Percentiles rank a stretch among this genome's conserved stretches.
These are phyloP conservation scores for Teunomyces tritomae DNA, from an alignment of 805 yeast species.

Conservation along the genomic window DNA sequence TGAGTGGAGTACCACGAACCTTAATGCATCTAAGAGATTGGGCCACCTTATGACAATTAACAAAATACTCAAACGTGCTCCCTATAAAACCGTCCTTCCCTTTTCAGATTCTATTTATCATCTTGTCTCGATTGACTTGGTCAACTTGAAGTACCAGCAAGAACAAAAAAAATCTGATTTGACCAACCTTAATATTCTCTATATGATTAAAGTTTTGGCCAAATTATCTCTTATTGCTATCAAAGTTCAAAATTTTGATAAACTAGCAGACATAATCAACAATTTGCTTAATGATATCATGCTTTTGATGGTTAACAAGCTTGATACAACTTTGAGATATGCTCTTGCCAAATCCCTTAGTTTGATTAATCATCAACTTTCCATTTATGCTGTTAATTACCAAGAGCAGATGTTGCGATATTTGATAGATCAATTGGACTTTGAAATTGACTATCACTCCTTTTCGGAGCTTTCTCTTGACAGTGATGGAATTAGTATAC, in stretches of 20 bases:
- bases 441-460: neutral
- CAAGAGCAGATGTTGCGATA: conserved; percentile 41
- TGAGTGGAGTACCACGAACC: conserved; percentile 16
- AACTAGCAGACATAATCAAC: conserved; percentile 49
- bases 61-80: conserved; percentile 29
- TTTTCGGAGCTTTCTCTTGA: conserved; percentile 16
- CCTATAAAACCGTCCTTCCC: conserved; percentile 7
- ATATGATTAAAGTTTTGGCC: conserved; percentile 32
- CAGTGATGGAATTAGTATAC: conserved; percentile 33
- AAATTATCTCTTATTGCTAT: conserved; percentile 34
- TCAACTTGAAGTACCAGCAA: conserved; percentile 11
- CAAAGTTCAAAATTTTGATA: conserved; percentile 26
- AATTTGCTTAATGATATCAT: conserved; percentile 41
- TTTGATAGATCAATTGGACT: conserved; percentile 31
- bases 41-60: conserved; percentile 44
- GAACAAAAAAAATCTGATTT: conserved; percentile 5
- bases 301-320: conserved; percentile 32
- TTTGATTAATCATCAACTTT: conserved; percentile 39
- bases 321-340: conserved; percentile 59
- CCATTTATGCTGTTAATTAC: conserved; percentile 32
- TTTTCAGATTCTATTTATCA: conserved; percentile 13
- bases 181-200: conserved; percentile 19
- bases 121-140: conserved; percentile 16
- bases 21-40: conserved; percentile 17
- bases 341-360: conserved; percentile 66